phyloP scores from a whole-genome alignment of 805 yeast species.

The Wickerhamiella vanderwaltii region DNA sequence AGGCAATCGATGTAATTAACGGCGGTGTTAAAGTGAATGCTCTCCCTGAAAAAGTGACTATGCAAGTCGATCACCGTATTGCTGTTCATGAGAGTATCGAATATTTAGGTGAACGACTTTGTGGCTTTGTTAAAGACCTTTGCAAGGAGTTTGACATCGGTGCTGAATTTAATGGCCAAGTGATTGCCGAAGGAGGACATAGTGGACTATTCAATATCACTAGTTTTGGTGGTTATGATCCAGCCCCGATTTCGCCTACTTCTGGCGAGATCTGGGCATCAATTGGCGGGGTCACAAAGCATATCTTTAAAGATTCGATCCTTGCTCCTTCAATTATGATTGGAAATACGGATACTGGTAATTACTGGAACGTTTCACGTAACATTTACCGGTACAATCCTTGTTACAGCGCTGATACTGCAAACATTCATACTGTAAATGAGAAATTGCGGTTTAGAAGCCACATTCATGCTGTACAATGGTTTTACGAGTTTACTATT shows the following conservation, averaged over 20 bases:
- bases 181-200: constrained; percentile 2
- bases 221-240: constrained; percentile 28
- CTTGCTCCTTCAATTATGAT: constrained; percentile 32
- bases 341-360: constrained; percentile 57
- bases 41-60: constrained; percentile 46
- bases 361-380: constrained; percentile 47
- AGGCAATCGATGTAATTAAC: constrained; percentile 46
- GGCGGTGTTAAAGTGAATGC: constrained; percentile 71
- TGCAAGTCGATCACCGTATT: constrained; percentile 48
- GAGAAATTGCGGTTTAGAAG: constrained; percentile 43
- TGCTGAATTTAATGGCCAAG: constrained; percentile 19
- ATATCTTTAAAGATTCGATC: constrained; percentile 42
- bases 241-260: constrained; percentile 39
- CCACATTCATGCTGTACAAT: constrained; percentile 36
- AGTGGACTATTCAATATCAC: constrained; percentile 10
- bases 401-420: background rate
- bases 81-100: constrained; percentile 44
- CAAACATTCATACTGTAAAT: constrained; percentile 43
- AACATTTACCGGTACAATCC: constrained; percentile 53
- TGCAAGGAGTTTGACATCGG: constrained; percentile 39
- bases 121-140: constrained; percentile 28
- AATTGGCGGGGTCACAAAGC: constrained; percentile 48
- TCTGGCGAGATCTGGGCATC: constrained; percentile 33
- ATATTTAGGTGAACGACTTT: constrained; percentile 32
- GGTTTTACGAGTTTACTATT: constrained; percentile 25